Percentiles rank a stretch among this genome's conserved stretches.
These are phyloP conservation scores for Umbelopsis ramanniana DNA, from an alignment of 192 early-diverging fungal genomes.

Conservation along the genomic window DNA sequence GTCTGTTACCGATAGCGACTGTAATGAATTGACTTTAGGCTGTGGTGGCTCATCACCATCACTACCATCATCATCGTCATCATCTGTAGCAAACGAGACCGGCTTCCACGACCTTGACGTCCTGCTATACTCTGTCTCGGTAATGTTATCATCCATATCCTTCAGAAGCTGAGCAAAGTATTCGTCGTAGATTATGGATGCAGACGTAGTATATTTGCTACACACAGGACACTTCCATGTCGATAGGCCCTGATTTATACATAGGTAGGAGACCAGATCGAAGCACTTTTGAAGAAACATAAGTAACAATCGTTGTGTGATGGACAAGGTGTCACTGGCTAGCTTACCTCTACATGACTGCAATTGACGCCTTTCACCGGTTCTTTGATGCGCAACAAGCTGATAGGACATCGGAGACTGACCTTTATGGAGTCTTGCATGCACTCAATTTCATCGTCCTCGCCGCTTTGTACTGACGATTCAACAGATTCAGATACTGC, in stretches of 20 bases:
- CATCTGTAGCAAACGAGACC: not conserved
- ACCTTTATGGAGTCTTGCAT: conserved; percentile 26
- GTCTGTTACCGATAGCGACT: not conserved
- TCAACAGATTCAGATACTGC: not conserved
- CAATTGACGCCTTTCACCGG: conserved; percentile 31
- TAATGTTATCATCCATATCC: conserved; percentile 12
- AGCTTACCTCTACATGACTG: conserved; percentile 29
- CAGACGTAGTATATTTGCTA: conserved; percentile 9
- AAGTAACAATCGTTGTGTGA: not conserved
- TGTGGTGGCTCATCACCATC: conserved; percentile 10
- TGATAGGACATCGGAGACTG: conserved; percentile 29
- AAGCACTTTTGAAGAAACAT: conserved; percentile 19
- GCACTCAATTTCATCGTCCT: conserved; percentile 25
- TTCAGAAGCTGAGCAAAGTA: conserved; percentile 13
- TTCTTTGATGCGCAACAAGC: conserved; percentile 30
- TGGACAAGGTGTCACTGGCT: too few species aligned
- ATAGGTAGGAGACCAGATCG: conserved; percentile 7
- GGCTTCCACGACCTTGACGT: not conserved
- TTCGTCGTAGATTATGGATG: not conserved
- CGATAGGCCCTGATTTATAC: not conserved
- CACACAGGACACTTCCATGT: conserved; percentile 27
- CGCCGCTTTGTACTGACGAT: not conserved
- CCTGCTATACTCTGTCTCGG: not conserved
- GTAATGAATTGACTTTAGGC: not conserved
- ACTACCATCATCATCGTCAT: conserved; percentile 25